phyloP scores from a whole-genome alignment of 2,329 filamentous ascomycete species.

The Ustulina deusta region DNA sequence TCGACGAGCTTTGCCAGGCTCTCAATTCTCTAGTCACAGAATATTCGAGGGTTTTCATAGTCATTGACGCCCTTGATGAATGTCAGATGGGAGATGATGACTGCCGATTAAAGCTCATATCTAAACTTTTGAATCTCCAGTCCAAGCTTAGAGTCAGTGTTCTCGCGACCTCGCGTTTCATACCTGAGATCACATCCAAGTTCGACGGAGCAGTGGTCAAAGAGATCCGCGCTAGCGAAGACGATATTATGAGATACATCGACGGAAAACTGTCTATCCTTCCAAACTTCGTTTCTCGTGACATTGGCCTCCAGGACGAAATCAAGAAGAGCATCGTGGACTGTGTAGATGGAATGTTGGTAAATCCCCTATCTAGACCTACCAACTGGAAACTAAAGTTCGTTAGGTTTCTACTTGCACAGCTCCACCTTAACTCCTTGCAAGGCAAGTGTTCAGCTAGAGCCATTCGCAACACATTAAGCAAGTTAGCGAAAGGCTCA shows the following conservation, averaged over 20 bases:
- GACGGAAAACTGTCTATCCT: conserved; percentile 43
- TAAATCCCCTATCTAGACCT: background rate
- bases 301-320: conserved; percentile 39
- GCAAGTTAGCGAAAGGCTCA: conserved; percentile 49
- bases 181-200: conserved; percentile 41
- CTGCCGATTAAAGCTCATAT: conserved; percentile 29
- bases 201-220: conserved; percentile 26
- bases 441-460: conserved; percentile 49
- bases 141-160: conserved; percentile 41
- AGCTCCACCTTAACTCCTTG: conserved; percentile 54
- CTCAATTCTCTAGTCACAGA: conserved; percentile 37
- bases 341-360: conserved; percentile 50
- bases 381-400: conserved; percentile 18
- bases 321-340: conserved; percentile 45
- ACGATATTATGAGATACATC: conserved; percentile 52
- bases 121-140: conserved; percentile 39
- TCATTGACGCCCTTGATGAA: conserved; percentile 46
- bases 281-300: conserved; percentile 37
- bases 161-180: conserved; percentile 44
- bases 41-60: conserved; percentile 45
- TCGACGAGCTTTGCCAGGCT: conserved; percentile 41
- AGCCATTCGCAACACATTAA: conserved; percentile 50
- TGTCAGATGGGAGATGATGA: conserved; percentile 25
- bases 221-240: conserved; percentile 51
- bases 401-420: conserved; percentile 56